These are phyloP conservation scores for Pontederia paniculata DNA, from an alignment of 176 grass and related monocot species.

Conservation along the genomic window DNA sequence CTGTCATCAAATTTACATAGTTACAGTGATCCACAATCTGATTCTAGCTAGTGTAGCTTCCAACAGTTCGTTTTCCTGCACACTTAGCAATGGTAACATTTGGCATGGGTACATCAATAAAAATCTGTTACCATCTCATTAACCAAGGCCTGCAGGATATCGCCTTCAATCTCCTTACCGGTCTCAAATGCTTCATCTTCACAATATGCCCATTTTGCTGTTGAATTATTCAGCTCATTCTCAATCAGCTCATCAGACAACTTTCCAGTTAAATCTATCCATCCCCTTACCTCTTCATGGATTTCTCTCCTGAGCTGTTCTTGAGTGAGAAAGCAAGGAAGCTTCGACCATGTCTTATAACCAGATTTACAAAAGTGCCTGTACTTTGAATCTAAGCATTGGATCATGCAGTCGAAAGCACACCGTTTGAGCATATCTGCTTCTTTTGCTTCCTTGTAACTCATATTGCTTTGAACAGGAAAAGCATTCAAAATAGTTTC, in stretches of 20 bases:
- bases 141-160: conserved; percentile 44
- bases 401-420: conserved; percentile 28
- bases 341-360: conserved; percentile 36
- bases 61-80: no score
- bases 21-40: no score
- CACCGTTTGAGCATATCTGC: conserved; percentile 12
- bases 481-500: conserved; percentile 25
- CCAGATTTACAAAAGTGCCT: conserved; percentile 29
- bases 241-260: conserved; percentile 32
- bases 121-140: conserved; percentile 39
- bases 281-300: conserved; percentile 27
- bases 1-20: no score
- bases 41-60: no score
- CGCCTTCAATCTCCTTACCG: conserved; percentile 42
- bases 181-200: conserved; percentile 32
- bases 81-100: no score
- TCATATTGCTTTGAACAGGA: neutral
- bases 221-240: conserved; percentile 26
- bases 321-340: conserved; percentile 21
- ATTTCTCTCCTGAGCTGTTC: conserved; percentile 38
- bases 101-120: neutral
- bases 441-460: conserved; percentile 7
- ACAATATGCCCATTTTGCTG: conserved; percentile 9
- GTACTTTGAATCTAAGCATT: conserved; percentile 41
- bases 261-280: conserved; percentile 19